phyloP scores from a whole-genome alignment of 2,329 filamentous ascomycete genomes.

The Fusarium begoniae region DNA sequence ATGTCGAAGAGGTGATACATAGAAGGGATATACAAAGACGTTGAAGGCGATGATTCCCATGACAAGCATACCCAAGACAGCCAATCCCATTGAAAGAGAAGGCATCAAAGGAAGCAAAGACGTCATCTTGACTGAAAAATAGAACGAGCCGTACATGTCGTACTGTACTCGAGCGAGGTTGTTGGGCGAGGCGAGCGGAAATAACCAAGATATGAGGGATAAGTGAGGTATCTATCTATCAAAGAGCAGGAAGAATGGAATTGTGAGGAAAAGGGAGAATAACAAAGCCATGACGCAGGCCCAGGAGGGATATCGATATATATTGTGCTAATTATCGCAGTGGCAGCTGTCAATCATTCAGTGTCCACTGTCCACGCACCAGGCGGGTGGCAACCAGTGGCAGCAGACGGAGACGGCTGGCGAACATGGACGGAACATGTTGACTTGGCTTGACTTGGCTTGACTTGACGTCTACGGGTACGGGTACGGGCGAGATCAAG shows the following conservation, averaged over 20 bases:
- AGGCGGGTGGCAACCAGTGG: constrained; percentile 18
- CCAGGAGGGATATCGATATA: not conserved
- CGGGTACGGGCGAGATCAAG: not conserved
- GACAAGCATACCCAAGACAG: not conserved
- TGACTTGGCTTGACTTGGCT: not conserved
- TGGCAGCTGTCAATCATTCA: constrained; percentile 2
- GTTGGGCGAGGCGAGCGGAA: not conserved
- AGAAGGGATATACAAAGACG: constrained; percentile 53
- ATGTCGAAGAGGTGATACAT: constrained; percentile 54
- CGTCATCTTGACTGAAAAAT: not conserved
- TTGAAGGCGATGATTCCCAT: constrained; percentile 11
- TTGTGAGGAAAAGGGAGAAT: not conserved
- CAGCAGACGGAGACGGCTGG: not conserved
- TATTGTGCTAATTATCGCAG: not conserved
- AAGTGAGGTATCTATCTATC: not conserved
- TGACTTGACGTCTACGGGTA: not conserved
- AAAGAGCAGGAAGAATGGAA: not conserved
- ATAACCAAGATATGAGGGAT: not conserved
- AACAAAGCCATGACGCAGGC: not conserved
- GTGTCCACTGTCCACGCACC: constrained; percentile 11
- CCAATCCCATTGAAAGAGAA: not conserved
- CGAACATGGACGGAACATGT: constrained; percentile 2
- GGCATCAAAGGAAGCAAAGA: not conserved
- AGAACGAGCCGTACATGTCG: not conserved
- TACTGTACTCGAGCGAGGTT: not conserved